phyloP scores from a whole-genome alignment of 805 yeast species.

The Metschnikowia proteae region DNA sequence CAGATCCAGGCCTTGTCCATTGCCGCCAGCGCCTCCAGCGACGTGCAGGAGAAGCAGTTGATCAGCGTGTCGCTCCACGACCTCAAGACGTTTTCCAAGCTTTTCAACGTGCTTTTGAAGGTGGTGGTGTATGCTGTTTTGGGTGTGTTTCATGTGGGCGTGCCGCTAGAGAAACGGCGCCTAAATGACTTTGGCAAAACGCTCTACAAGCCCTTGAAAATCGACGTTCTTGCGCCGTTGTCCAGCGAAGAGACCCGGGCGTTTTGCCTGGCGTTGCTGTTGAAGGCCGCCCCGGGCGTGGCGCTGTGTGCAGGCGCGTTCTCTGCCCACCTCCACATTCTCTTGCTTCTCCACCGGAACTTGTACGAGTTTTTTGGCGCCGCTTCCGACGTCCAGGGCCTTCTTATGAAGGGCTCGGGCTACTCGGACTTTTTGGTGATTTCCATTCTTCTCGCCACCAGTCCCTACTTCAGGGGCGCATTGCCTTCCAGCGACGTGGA shows the following conservation, averaged over 20 bases:
- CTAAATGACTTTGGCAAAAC: constrained; percentile 44
- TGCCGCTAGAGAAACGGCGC: constrained; percentile 60
- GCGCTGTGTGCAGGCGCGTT: constrained; percentile 3
- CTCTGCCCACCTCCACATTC: constrained; percentile 13
- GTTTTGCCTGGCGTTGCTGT: neutral
- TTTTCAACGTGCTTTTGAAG: constrained; percentile 61
- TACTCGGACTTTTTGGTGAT: constrained; percentile 55
- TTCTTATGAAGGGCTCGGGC: constrained; percentile 63
- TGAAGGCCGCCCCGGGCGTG: neutral
- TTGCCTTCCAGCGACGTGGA: neutral
- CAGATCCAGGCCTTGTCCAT: constrained; percentile 38
- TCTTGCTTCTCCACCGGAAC: constrained; percentile 28
- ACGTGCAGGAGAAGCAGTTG: constrained; percentile 25
- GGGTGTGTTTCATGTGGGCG: constrained; percentile 50
- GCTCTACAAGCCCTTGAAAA: constrained; percentile 22
- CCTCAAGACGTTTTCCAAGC: constrained; percentile 64
- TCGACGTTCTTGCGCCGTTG: constrained; percentile 16
- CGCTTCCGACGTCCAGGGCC: constrained; percentile 48
- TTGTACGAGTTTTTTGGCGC: constrained; percentile 33
- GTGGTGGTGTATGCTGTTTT: constrained; percentile 70
- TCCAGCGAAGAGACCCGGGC: neutral
- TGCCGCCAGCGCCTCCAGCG: constrained; percentile 13
- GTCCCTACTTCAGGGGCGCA: constrained; percentile 23
- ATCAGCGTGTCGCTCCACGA: constrained; percentile 80
- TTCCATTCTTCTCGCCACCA: constrained; percentile 40